Percentiles rank a stretch among this genome's conserved stretches.
Evolutionary conservation across 2,329 filamentous ascomycete genomes (phyloP).

Genomic region (Cercospora janseana): DNA sequence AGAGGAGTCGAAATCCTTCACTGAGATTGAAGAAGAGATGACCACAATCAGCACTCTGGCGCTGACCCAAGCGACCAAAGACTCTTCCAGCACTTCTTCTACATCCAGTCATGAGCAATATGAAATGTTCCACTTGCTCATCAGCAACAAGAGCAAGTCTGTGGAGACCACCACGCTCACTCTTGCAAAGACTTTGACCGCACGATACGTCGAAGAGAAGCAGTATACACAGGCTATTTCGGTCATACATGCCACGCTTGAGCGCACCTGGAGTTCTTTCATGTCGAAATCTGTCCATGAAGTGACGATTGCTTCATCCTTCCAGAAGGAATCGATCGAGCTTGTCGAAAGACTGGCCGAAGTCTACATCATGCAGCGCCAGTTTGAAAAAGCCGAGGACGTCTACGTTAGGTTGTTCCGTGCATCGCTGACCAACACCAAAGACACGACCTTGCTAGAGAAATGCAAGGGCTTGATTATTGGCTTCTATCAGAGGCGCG

Average conservation of each 20-base stretch:
- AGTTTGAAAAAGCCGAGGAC: slow-evolving; percentile 42
- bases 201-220: slow-evolving; percentile 47
- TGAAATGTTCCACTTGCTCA: slow-evolving; percentile 46
- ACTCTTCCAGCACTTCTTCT: slow-evolving; percentile 30
- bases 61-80: slow-evolving; percentile 37
- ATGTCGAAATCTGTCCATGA: slow-evolving; percentile 43
- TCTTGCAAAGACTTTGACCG: slow-evolving; percentile 43
- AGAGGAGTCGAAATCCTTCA: slow-evolving; percentile 35
- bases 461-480: slow-evolving; percentile 38
- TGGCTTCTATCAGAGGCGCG: slow-evolving; percentile 41
- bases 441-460: slow-evolving; percentile 35
- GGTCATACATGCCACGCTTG: slow-evolving; percentile 48
- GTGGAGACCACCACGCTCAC: slow-evolving; percentile 44
- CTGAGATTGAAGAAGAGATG: slow-evolving; percentile 45
- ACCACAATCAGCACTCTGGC: slow-evolving; percentile 43
- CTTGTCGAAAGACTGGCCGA: slow-evolving; percentile 49
- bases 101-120: slow-evolving; percentile 42
- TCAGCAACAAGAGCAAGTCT: slow-evolving; percentile 40
- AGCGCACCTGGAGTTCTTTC: slow-evolving; percentile 49
- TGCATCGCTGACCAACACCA: slow-evolving; percentile 36
- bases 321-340: slow-evolving; percentile 48
- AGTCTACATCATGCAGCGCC: slow-evolving; percentile 44
- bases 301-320: slow-evolving; percentile 44
- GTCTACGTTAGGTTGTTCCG: slow-evolving; percentile 42
- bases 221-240: slow-evolving; percentile 50